Percentiles rank a stretch among this genome's conserved stretches.
Evolutionary conservation across 1,139 yeast species (phyloP).

Genomic region (Candida sp.): DNA sequence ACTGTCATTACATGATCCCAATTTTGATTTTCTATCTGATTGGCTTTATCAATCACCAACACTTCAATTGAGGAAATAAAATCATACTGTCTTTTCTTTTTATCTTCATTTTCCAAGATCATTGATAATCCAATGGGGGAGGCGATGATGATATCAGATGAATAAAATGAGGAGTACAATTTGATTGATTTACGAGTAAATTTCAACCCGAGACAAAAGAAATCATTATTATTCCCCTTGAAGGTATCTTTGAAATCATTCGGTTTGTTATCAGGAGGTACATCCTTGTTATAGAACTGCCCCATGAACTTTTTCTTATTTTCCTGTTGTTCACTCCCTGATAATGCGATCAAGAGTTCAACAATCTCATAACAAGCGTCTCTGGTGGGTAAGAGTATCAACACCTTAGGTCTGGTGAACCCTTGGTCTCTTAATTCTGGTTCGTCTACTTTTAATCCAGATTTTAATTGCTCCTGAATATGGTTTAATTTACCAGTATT

Average conservation of each 20-base stretch:
- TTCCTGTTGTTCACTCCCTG: slow-evolving; percentile 75
- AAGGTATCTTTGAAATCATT: slow-evolving; percentile 78
- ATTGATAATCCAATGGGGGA: slow-evolving; percentile 90
- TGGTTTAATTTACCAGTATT: slow-evolving; percentile 59
- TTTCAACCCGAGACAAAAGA: slow-evolving; percentile 85
- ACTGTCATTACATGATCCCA: slow-evolving; percentile 82
- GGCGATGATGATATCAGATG: slow-evolving; percentile 83
- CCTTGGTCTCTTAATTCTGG: slow-evolving; percentile 87
- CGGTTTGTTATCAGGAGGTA: slow-evolving; percentile 62
- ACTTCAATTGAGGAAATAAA: slow-evolving; percentile 88
- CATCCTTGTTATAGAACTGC: slow-evolving; percentile 63
- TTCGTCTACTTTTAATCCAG: slow-evolving; percentile 29
- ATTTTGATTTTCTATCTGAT: slow-evolving; percentile 88
- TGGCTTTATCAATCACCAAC: slow-evolving; percentile 75
- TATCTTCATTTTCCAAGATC: slow-evolving; percentile 66
- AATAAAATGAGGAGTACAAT: slow-evolving; percentile 79
- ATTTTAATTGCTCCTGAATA: slow-evolving; percentile 39
- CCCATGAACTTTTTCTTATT: slow-evolving; percentile 71
- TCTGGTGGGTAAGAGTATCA: slow-evolving; percentile 82
- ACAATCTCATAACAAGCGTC: slow-evolving; percentile 72
- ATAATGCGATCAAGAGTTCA: slow-evolving; percentile 55
- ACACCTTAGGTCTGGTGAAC: slow-evolving; percentile 87
- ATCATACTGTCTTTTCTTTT: slow-evolving; percentile 58
- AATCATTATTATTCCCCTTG: slow-evolving; percentile 89
- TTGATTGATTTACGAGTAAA: slow-evolving; percentile 86